A percentile compares a stretch with the other conserved stretches of the same genome.
Evolutionary conservation across 176 grass and related monocot species (phyloP).

Genomic region (Elaeis guineensis): DNA sequence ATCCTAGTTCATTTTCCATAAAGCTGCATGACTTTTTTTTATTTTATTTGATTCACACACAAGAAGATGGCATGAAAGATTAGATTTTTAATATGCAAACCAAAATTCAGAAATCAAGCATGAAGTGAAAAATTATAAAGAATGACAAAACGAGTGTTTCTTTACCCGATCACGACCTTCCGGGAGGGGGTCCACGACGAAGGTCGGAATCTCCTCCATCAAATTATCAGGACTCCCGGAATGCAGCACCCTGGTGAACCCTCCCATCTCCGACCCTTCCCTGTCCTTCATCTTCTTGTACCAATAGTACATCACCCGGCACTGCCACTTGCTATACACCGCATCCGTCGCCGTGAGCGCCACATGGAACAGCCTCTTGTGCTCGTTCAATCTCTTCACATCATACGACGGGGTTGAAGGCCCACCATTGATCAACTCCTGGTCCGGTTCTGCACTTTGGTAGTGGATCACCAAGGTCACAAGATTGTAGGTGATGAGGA

Average conservation of each 20-base stretch:
- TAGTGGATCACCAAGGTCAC: constrained; percentile 38
- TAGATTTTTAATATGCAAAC: too few species aligned
- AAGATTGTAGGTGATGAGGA: constrained; percentile 79
- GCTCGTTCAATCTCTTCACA: constrained; percentile 13
- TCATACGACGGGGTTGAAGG: constrained; percentile 24
- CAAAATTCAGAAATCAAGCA: too few species aligned
- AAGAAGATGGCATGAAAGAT: too few species aligned
- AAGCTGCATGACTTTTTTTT: too few species aligned
- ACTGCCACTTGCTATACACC: constrained; percentile 76
- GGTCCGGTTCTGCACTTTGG: constrained; percentile 2
- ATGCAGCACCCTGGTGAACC: constrained; percentile 83
- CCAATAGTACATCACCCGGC: constrained; percentile 90
- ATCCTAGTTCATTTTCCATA: too few species aligned
- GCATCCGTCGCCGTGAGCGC: constrained; percentile 55
- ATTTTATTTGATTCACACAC: too few species aligned
- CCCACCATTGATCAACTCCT: constrained; percentile 33
- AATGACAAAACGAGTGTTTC: too few species aligned
- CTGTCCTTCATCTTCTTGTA: constrained; percentile 59
- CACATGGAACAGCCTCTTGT: constrained; percentile 61
- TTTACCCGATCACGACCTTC: constrained; percentile 57
- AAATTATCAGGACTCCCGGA: constrained; percentile 58
- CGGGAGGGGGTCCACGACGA: constrained; percentile 73
- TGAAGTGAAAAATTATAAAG: too few species aligned
- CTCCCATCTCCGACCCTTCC: constrained; percentile 63
- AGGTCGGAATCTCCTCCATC: constrained; percentile 88